Evolutionary conservation across 345 rosid genomes (phyloP), one percentile per base, ranked within the genome.

Genomic region (Rhodomyrtus tomentosa): DNA sequence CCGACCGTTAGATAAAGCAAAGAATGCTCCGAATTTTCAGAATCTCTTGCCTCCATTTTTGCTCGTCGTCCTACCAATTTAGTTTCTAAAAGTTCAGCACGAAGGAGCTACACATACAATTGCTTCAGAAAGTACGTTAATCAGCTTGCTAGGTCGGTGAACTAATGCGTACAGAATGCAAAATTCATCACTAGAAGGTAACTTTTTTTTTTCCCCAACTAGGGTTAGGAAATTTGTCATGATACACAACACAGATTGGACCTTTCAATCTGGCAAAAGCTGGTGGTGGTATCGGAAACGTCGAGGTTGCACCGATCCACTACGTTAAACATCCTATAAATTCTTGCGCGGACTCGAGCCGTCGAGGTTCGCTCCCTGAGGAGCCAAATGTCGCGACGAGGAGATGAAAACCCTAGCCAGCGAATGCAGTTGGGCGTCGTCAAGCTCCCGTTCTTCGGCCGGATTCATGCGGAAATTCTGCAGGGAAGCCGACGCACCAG

Each of bases 391-490:
- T 80, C 82, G 87, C 45, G 76, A 68, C 12, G 76, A 59, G n/a
- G 91, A 87, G 68, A 91, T 88, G 58, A 93, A 90, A 22, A 92
- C 93, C 54, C 88, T 89, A 56, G 93, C 89, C 58, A 93, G 83
- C 1, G 87, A 87, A 50, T 91, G 93, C 51, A 91, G 90, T 59
- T 92, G 90, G 3, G 84, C 89, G 2, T 89, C 87, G 7, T 85
- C 84, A 22, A 80, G 4, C 51, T 83, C 90, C 53, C 86, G 88
- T 85, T 86, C 88, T 16, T 68, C 76, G 22, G 79, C 73, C 10
- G 25, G 55, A 54, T 85, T 52, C 82, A 82, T 53, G 38, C 53
- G 58, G 50, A 36, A 56, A 50, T n/a, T 86, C 42, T 7, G 84
- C 24, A 21, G 84, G 32, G 54, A 86, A 87, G 25, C 2, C 2